phyloP scores from a whole-genome alignment of 306 rosid species.

The Aeschynomene evenia region DNA sequence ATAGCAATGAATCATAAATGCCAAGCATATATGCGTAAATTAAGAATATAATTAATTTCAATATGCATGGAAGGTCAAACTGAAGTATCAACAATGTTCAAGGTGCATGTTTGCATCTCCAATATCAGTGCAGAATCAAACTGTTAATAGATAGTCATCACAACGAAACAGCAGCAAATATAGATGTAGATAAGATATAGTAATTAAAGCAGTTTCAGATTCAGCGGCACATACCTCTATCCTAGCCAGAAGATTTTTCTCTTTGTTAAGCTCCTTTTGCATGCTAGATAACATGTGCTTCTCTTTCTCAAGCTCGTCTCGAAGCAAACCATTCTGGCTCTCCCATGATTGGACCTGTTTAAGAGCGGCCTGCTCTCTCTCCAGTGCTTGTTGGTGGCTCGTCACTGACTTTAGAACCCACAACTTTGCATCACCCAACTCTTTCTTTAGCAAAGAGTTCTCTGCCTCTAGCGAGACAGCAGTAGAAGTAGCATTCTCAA shows the following conservation, averaged over 20 bases:
- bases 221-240: constrained; percentile 51
- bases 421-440: constrained; percentile 43
- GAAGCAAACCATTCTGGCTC: constrained; percentile 40
- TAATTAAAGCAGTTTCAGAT: not conserved
- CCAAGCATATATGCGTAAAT: constrained; percentile 2
- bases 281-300: constrained; percentile 42
- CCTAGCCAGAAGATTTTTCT: constrained; percentile 36
- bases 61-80: not conserved
- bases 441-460: constrained; percentile 45
- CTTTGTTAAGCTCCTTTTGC: constrained; percentile 44
- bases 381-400: constrained; percentile 41
- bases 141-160: not conserved
- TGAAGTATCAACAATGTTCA: not conserved
- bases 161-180: not conserved
- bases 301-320: constrained; percentile 49
- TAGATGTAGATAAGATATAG: not conserved
- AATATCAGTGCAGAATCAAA: not conserved
- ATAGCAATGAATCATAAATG: constrained; percentile 5
- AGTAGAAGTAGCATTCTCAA: constrained; percentile 40
- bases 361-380: constrained; percentile 45
- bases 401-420: constrained; percentile 39
- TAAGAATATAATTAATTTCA: not conserved
- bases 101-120: constrained; percentile 12
- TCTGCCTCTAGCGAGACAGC: constrained; percentile 37
- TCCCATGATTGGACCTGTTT: constrained; percentile 47